Evolutionary conservation across 306 rosid genomes (phyloP).

Genomic region (Pyrus pyrifolia): DNA sequence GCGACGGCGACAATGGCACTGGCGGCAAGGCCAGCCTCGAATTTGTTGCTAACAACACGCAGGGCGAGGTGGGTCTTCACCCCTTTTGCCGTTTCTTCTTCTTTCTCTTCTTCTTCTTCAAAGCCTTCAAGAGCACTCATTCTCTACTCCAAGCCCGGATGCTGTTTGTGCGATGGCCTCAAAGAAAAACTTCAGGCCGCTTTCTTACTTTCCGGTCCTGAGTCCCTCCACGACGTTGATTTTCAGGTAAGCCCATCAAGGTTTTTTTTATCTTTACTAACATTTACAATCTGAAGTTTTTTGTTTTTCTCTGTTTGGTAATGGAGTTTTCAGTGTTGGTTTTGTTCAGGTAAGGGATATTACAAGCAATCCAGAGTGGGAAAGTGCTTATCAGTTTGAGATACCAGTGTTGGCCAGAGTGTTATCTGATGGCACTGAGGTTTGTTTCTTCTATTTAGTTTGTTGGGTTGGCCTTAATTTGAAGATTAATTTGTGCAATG

Average conservation of each 20-base stretch:
- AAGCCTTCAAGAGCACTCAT: constrained; percentile 46
- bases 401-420: constrained; percentile 84
- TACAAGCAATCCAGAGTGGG: constrained; percentile 75
- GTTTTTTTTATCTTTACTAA: not conserved
- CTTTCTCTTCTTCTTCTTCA: constrained; percentile 35
- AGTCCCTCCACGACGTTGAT: constrained; percentile 63
- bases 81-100: constrained; percentile 31
- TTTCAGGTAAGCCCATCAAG: constrained; percentile 29
- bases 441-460: constrained; percentile 22
- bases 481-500: not conserved
- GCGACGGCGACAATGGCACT: constrained; percentile 32
- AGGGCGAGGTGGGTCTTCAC: constrained; percentile 30
- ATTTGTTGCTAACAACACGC: constrained; percentile 11
- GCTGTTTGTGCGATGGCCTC: constrained; percentile 98
- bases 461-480: constrained; percentile 2
- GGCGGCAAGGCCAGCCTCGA: constrained; percentile 42
- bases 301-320: not conserved
- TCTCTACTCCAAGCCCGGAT: constrained; percentile 86
- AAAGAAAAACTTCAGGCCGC: constrained; percentile 91
- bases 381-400: constrained; percentile 79
- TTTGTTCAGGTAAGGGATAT: constrained; percentile 70
- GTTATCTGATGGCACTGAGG: constrained; percentile 85
- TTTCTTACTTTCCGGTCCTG: constrained; percentile 51
- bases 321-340: constrained; percentile 4
- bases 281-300: not conserved